phyloP scores from a whole-genome alignment of 306 rosid genomes.

The Trifolium repens region DNA sequence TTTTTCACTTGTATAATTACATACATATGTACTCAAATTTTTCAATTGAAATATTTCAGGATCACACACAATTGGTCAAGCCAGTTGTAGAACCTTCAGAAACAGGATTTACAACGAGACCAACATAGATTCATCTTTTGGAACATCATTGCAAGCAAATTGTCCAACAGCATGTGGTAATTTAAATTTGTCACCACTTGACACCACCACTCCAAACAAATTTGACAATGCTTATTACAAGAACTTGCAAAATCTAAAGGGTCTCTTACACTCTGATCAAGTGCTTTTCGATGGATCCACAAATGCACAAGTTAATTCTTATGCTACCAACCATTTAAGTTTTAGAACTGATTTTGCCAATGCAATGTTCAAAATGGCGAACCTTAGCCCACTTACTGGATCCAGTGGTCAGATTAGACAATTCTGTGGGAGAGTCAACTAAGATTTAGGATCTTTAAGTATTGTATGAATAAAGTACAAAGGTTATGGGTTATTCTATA shows the following conservation, averaged over 20 bases:
- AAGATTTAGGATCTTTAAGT: too few relatives aligned
- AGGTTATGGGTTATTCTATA: too few relatives aligned
- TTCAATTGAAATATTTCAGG: slow-evolving; percentile 41
- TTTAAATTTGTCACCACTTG: slow-evolving; percentile 55
- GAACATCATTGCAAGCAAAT: slow-evolving; percentile 44
- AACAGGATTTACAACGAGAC: slow-evolving; percentile 61
- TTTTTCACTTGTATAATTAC: too few relatives aligned
- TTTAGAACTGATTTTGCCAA: slow-evolving; percentile 54
- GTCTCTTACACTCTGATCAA: slow-evolving; percentile 69
- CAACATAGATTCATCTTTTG: slow-evolving; percentile 60
- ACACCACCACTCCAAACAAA: slow-evolving; percentile 40
- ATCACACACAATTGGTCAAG: slow-evolving; percentile 68
- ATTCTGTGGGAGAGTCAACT: slow-evolving; percentile 38
- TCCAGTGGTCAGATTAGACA: slow-evolving; percentile 52
- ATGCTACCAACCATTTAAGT: slow-evolving; percentile 37
- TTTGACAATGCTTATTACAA: slow-evolving; percentile 67
- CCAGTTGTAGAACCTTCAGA: slow-evolving; percentile 49
- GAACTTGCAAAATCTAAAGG: slow-evolving; percentile 55
- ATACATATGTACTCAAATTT: too few relatives aligned
- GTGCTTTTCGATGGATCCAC: slow-evolving; percentile 63
- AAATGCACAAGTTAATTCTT: slow-evolving; percentile 50
- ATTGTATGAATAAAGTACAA: too few relatives aligned
- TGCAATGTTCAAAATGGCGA: slow-evolving; percentile 66
- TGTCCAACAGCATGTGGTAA: slow-evolving; percentile 64
- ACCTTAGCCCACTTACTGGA: slow-evolving; percentile 62